phyloP scores from a whole-genome alignment of 169 alveolate species.

The Plasmodium malariae region DNA sequence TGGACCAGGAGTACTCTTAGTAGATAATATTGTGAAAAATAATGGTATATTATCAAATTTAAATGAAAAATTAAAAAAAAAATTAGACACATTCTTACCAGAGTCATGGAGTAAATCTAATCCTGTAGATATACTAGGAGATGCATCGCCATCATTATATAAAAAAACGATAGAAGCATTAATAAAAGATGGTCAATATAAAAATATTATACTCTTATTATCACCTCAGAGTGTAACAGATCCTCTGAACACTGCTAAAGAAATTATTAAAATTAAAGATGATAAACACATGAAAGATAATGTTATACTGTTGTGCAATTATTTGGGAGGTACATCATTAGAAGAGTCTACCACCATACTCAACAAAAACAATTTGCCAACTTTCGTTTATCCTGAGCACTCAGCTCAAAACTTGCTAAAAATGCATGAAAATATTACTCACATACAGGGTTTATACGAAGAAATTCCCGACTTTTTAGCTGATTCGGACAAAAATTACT shows the following conservation, averaged over 20 bases:
- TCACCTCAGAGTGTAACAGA: constrained; percentile 86
- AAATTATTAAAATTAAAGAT: constrained; percentile 41
- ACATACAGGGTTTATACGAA: constrained; percentile 46
- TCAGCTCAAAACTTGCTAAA: constrained; percentile 70
- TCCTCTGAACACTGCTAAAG: constrained; percentile 62
- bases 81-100: constrained; percentile 81
- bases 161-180: constrained; percentile 81
- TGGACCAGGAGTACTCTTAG: constrained; percentile 88
- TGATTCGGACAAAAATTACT: constrained; percentile 15
- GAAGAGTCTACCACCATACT: constrained; percentile 80
- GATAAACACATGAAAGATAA: background rate
- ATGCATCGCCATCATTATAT: constrained; percentile 86
- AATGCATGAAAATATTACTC: constrained; percentile 31
- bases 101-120: constrained; percentile 85
- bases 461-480: constrained; percentile 37
- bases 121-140: constrained; percentile 90
- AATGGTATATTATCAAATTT: constrained; percentile 81
- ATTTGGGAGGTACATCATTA: constrained; percentile 87
- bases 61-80: constrained; percentile 61
- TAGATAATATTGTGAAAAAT: constrained; percentile 81
- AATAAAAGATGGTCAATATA: constrained; percentile 80
- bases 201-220: constrained; percentile 81
- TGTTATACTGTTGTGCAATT: constrained; percentile 42
- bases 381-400: constrained; percentile 83
- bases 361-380: constrained; percentile 80